These are phyloP conservation scores for Ceratocystis eucalypticola DNA, from an alignment of 2,329 filamentous ascomycete genomes.

Conservation along the genomic window DNA sequence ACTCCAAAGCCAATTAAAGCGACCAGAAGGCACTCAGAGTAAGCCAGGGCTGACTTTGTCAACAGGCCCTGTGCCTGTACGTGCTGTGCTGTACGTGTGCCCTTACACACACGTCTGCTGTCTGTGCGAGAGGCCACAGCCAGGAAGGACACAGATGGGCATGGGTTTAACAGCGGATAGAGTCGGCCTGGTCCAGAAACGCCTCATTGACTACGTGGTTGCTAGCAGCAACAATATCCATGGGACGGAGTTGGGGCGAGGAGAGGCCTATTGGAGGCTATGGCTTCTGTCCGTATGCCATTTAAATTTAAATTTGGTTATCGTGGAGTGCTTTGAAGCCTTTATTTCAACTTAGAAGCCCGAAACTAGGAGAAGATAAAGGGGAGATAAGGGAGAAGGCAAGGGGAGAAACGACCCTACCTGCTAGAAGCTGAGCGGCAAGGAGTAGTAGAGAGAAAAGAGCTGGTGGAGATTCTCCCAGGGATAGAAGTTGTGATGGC, in stretches of 20 bases:
- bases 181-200: neutral
- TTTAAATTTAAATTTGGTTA: neutral
- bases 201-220: neutral
- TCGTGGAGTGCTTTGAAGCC: neutral
- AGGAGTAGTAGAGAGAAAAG: neutral
- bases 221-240: neutral
- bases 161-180: neutral
- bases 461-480: neutral
- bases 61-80: neutral
- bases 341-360: neutral
- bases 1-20: neutral
- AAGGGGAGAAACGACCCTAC: neutral
- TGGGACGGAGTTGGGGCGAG: neutral
- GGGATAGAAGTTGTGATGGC: neutral
- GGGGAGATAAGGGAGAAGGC: neutral
- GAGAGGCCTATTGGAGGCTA: neutral
- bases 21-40: neutral
- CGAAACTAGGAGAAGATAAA: neutral
- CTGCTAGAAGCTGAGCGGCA: neutral
- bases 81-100: neutral
- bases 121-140: conserved; percentile 4
- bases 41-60: neutral
- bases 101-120: neutral
- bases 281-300: neutral
- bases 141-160: neutral